Conservation (phyloP, 228 moss, liverwort and hornwort species). For the Sphagnum magellanicum region DNA sequence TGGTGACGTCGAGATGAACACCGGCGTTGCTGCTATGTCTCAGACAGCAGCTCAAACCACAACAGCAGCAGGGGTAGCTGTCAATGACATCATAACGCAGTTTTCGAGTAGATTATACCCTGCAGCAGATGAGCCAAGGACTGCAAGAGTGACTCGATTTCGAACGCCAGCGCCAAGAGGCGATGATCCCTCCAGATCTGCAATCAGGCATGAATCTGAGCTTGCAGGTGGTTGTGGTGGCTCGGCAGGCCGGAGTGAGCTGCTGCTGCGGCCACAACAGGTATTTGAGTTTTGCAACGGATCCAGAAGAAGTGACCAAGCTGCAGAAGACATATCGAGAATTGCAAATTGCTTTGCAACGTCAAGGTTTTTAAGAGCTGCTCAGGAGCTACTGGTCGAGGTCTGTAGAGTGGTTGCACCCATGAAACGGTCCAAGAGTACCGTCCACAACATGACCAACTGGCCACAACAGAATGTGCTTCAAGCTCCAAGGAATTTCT, state of each 20-base stretch:
- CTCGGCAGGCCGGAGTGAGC: too few relatives aligned
- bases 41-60: slow-evolving; percentile 51
- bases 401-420: slow-evolving; percentile 42
- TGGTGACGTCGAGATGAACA: slow-evolving; percentile 30
- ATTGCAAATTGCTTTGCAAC: slow-evolving; percentile 8
- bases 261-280: slow-evolving; percentile 12
- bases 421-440: slow-evolving; percentile 21
- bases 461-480: slow-evolving; percentile 21
- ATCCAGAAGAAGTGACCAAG: slow-evolving; percentile 9
- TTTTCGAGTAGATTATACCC: neutral
- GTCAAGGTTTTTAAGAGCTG: slow-evolving; percentile 26
- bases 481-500: slow-evolving; percentile 20
- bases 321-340: slow-evolving; percentile 9
- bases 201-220: slow-evolving; percentile 8
- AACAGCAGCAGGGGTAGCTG: slow-evolving; percentile 27
- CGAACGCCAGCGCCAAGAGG: slow-evolving; percentile 21
- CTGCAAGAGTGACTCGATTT: slow-evolving; percentile 40
- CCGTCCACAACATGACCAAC: slow-evolving; percentile 15
- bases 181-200: slow-evolving; percentile 21
- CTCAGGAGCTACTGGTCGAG: slow-evolving; percentile 48
- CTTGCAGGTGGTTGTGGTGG: too few relatives aligned
- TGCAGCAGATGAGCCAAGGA: slow-evolving; percentile 34
- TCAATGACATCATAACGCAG: too few relatives aligned
- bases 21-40: slow-evolving; percentile 17
- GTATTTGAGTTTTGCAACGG: slow-evolving; percentile 9